Base-by-base conservation (phyloP, 495 filamentous ascomycete genomes). In the Penicillium argentinense region DNA sequence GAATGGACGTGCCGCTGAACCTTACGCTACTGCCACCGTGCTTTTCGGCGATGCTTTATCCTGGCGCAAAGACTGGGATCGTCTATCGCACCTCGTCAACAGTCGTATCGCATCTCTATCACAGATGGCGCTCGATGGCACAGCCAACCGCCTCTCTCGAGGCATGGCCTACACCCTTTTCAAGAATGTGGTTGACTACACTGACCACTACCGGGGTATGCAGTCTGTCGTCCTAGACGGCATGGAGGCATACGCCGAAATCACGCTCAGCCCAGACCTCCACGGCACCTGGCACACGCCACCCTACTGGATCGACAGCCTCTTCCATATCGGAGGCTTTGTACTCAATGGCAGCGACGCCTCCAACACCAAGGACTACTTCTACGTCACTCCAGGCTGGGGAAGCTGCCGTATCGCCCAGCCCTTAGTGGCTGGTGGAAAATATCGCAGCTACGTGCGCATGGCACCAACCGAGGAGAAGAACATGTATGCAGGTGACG, bases 231-330 rank as follows among this genome's bases (percentile, higher is more conserved):
- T 69, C 9, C 44, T 76, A 30, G n/a, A 70, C 47, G 63, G 39
- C 0, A 38, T 59, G 6, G 76, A 80, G 45, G 74, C 66, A 0
- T 51, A 47, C 21, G 73, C 74, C 2, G 60, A 70, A 7, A 51
- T 79, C 7, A 29, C 30, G 1, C 66, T 78, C 3, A 53, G 47
- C 9, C 25, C 52, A 1, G 51, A 62, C 0, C 32, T 3, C 3
- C 14, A 51, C 25, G 56, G 55, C 3, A 49, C 16, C 1, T 59
- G 45, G 50, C 27, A 42, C 16, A 45, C 23, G 0, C 49, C 65
- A 2, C 74, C 73, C 0, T 59, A 74, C 40, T 71, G 53, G 38
- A 74, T 76, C 39, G 75, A 78, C 37, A 67, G 62, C 17, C 47
- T 75, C 8, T 54, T 49, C 0, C 73, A 76, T 46, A 30, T 78